phyloP scores from a whole-genome alignment of 129 eudicot species.

The Flaveria brownii region DNA sequence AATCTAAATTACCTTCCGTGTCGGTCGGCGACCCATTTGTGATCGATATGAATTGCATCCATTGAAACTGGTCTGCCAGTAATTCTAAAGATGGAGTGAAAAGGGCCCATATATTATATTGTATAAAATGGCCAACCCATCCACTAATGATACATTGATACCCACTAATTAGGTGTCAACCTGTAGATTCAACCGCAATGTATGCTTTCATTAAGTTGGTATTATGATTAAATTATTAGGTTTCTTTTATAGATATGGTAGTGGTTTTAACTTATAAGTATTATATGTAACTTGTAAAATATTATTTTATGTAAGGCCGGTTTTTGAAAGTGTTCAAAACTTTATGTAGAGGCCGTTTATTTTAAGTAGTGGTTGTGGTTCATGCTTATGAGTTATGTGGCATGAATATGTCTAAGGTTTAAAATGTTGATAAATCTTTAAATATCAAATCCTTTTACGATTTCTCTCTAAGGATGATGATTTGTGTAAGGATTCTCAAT shows the following conservation, averaged over 20 bases:
- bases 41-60: slow-evolving; percentile 18
- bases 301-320: not conserved
- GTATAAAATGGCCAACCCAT: slow-evolving; percentile 25
- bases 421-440: not conserved
- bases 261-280: not conserved
- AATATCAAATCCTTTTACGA: not conserved
- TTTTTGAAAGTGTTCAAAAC: not conserved
- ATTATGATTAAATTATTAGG: not conserved
- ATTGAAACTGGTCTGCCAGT: slow-evolving; percentile 40
- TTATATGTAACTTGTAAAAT: not conserved
- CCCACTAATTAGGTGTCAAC: slow-evolving; percentile 22
- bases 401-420: not conserved
- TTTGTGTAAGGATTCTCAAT: no score
- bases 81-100: slow-evolving; percentile 7
- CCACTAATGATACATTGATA: not conserved
- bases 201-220: slow-evolving; percentile 25
- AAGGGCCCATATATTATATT: not conserved
- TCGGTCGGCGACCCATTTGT: no score
- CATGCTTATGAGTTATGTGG: not conserved
- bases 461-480: no score
- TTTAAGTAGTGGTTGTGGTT: not conserved
- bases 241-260: not conserved
- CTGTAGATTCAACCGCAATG: not conserved
- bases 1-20: no score
- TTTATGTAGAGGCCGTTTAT: not conserved